A percentile compares a stretch with the other conserved stretches of the same genome.
These are phyloP conservation scores for Kwoniella europaea DNA, from an alignment of 768 basidiomycete genomes.

Conservation along the genomic window DNA sequence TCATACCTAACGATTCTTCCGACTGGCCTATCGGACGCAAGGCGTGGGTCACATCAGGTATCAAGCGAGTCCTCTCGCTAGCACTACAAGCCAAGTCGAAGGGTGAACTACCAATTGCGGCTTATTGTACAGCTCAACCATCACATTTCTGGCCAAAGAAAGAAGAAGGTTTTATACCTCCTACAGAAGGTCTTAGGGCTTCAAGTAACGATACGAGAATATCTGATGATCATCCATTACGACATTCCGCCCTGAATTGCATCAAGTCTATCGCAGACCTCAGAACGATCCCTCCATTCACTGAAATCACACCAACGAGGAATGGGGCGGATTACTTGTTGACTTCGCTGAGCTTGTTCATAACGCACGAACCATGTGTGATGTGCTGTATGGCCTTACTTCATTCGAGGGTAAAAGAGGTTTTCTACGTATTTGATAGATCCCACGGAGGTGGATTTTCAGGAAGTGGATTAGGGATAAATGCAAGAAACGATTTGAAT, in stretches of 20 bases:
- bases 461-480: conserved; percentile 66
- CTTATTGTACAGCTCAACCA: conserved; percentile 65
- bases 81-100: conserved; percentile 62
- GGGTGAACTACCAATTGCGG: conserved; percentile 80
- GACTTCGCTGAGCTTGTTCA: conserved; percentile 80
- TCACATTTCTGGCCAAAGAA: conserved; percentile 33
- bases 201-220: conserved; percentile 72
- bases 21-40: conserved; percentile 71
- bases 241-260: conserved; percentile 79
- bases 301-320: conserved; percentile 47
- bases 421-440: conserved; percentile 72
- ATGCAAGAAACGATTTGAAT: conserved; percentile 82
- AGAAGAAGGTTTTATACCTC: conserved; percentile 55
- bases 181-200: conserved; percentile 55
- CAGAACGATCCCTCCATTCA: conserved; percentile 54
- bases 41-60: conserved; percentile 76
- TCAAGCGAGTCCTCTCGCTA: conserved; percentile 64
- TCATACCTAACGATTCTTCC: conserved; percentile 66
- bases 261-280: conserved; percentile 54
- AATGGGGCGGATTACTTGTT: conserved; percentile 87
- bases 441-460: conserved; percentile 76
- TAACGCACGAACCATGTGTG: conserved; percentile 94
- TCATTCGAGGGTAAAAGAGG: conserved; percentile 89
- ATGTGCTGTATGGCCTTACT: conserved; percentile 97
- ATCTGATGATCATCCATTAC: conserved; percentile 74